Conservation (phyloP, 1,284 basidiomycete genomes). For the Ustilago curta region DNA sequence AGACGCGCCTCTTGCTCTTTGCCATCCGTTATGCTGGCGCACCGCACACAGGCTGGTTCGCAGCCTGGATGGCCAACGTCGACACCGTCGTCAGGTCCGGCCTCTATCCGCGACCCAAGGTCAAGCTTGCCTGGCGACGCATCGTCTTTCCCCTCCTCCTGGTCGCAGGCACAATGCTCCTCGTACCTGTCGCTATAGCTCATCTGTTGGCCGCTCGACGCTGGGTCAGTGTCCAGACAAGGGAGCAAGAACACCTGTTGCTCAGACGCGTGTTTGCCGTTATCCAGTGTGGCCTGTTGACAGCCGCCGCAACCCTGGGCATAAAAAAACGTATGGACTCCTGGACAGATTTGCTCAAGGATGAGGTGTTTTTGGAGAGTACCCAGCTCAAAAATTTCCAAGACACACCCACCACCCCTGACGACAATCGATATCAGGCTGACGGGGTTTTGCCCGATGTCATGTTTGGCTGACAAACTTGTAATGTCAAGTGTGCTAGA, state of each 20-base stretch:
- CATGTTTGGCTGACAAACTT: slow-evolving; percentile 27
- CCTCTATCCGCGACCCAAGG: slow-evolving; percentile 17
- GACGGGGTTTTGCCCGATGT: slow-evolving; percentile 43
- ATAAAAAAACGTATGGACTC: slow-evolving; percentile 35
- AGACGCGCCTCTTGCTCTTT: slow-evolving; percentile 29
- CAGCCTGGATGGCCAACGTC: slow-evolving; percentile 14
- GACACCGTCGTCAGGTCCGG: slow-evolving; percentile 25
- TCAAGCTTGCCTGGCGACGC: slow-evolving; percentile 23
- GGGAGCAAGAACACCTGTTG: slow-evolving; percentile 30
- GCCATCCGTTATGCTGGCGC: slow-evolving; percentile 5
- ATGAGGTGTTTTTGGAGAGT: slow-evolving; percentile 64
- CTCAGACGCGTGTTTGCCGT: slow-evolving; percentile 22
- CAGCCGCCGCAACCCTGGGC: slow-evolving; percentile 4
- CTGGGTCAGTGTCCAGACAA: not conserved
- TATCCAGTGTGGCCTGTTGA: slow-evolving; percentile 15
- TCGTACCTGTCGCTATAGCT: slow-evolving; percentile 5
- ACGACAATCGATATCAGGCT: slow-evolving; percentile 13
- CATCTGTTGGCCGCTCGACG: not conserved
- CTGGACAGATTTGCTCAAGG: slow-evolving; percentile 62
- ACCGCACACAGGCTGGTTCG: not conserved
- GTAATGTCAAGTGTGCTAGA: too few relatives aligned
- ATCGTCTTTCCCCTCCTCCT: slow-evolving; percentile 17
- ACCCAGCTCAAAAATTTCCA: slow-evolving; percentile 64
- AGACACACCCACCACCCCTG: not conserved
- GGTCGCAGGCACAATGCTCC: slow-evolving; percentile 2